Evolutionary conservation across 139 green algal species (phyloP).

Genomic region (Axilococcus clingmanii): DNA sequence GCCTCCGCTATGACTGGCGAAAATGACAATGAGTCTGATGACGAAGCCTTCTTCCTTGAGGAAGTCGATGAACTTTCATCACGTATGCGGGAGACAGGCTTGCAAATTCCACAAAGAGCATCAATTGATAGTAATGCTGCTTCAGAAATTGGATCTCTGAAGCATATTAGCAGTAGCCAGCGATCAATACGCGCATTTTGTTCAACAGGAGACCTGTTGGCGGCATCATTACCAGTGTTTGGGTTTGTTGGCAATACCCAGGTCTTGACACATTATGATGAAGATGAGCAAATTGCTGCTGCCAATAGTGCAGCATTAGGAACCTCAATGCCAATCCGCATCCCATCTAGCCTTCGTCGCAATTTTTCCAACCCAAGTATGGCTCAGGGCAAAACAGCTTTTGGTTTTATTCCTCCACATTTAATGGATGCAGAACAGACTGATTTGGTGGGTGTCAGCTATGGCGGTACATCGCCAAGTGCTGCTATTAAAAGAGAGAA

Average conservation of each 20-base stretch:
- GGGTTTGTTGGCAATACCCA: neutral
- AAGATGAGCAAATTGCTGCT: too few relatives aligned
- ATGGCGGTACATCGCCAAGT: conserved; percentile 16
- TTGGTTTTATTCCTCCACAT: conserved; percentile 38
- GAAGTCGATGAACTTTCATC: too few relatives aligned
- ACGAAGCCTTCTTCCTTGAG: too few relatives aligned
- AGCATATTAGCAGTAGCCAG: too few relatives aligned
- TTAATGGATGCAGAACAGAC: conserved; percentile 11
- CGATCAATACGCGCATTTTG: too few relatives aligned
- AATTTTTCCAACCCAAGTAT: neutral
- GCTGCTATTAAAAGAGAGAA: conserved; percentile 29
- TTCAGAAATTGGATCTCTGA: too few relatives aligned
- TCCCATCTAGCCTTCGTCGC: conserved; percentile 33
- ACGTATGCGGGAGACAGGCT: too few relatives aligned
- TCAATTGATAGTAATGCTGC: too few relatives aligned
- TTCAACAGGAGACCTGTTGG: neutral
- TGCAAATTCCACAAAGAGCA: too few relatives aligned
- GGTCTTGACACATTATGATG: conserved; percentile 21
- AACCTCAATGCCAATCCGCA: conserved; percentile 42
- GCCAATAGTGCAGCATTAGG: conserved; percentile 10
- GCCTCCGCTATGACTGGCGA: too few relatives aligned
- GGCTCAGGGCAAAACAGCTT: neutral
- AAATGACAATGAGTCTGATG: too few relatives aligned
- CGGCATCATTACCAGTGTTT: too few relatives aligned
- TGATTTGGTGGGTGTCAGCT: neutral